Conservation (phyloP, 345 rosid genomes). For the Rubroshorea leprosula region DNA sequence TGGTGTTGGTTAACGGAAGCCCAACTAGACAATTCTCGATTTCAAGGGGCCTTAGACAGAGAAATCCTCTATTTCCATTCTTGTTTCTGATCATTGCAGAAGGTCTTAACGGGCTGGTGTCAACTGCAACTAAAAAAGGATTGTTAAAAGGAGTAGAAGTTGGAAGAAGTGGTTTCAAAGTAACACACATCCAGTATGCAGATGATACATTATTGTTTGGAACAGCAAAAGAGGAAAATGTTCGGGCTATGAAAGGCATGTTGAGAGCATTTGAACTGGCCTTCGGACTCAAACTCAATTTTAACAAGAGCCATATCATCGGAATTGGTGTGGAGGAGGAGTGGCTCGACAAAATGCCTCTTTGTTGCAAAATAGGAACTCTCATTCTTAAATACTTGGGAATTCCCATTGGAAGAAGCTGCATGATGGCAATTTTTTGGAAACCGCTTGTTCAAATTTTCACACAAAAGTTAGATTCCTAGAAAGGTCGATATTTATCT, state of each 20-base stretch:
- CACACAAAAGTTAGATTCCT: neutral
- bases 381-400: no score
- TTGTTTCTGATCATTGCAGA: no score
- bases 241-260: neutral
- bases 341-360: no score
- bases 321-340: neutral
- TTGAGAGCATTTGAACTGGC: neutral
- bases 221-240: neutral
- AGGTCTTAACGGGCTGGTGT: neutral
- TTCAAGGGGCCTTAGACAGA: no score
- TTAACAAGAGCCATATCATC: neutral
- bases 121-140: neutral
- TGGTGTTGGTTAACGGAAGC: neutral
- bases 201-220: neutral
- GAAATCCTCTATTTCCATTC: no score
- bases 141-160: neutral
- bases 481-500: neutral
- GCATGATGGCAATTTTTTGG: neutral
- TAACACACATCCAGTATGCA: neutral
- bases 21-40: no score
- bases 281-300: neutral
- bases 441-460: neutral
- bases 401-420: no score
- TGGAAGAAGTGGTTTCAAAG: neutral
- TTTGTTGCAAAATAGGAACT: no score